Percentiles rank a stretch among this genome's conserved stretches.
Evolutionary conservation across 352 stramenopile genomes (phyloP).

Genomic region (Phytopythium chamaehyphon): DNA sequence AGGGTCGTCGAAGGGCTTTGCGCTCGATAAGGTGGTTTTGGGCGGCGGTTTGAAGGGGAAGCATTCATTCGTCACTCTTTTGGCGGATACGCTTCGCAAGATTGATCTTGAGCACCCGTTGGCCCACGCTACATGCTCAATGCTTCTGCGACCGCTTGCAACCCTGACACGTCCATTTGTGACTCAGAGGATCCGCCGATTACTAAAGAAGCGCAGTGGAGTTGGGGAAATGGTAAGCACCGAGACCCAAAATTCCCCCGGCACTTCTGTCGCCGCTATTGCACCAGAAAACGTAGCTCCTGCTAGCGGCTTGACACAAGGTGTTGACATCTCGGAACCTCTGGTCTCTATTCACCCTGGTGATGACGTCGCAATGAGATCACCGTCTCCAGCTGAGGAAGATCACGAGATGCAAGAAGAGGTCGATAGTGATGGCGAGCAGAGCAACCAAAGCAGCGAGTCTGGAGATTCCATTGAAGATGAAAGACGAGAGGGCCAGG

Average conservation of each 20-base stretch:
- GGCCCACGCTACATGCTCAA: slow-evolving; percentile 67
- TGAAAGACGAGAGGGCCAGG: slow-evolving; percentile 35
- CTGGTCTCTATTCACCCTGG: slow-evolving; percentile 9
- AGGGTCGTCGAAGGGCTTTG: slow-evolving; percentile 67
- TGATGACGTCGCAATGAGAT: slow-evolving; percentile 69
- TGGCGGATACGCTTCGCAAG: slow-evolving; percentile 75
- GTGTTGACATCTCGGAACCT: neutral
- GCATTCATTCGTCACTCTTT: slow-evolving; percentile 69
- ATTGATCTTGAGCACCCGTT: slow-evolving; percentile 75
- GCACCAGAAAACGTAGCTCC: too few relatives aligned
- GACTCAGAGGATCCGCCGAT: slow-evolving; percentile 57
- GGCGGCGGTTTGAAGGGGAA: slow-evolving; percentile 63
- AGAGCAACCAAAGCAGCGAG: slow-evolving; percentile 56
- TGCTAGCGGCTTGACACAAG: too few relatives aligned
- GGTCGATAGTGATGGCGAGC: slow-evolving; percentile 46
- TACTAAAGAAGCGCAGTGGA: slow-evolving; percentile 57
- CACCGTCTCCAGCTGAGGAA: slow-evolving; percentile 31
- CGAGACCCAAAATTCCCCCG: too few relatives aligned
- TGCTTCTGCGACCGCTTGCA: slow-evolving; percentile 76
- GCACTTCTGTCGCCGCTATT: too few relatives aligned
- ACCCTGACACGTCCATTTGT: slow-evolving; percentile 81
- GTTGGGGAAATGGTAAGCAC: neutral
- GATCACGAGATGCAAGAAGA: slow-evolving; percentile 64
- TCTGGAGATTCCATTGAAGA: slow-evolving; percentile 52
- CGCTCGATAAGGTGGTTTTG: slow-evolving; percentile 77